Evolutionary conservation across 2,329 filamentous ascomycete genomes (phyloP), one percentile per base, ranked within the genome.

Genomic region (Diaporthe sp.): DNA sequence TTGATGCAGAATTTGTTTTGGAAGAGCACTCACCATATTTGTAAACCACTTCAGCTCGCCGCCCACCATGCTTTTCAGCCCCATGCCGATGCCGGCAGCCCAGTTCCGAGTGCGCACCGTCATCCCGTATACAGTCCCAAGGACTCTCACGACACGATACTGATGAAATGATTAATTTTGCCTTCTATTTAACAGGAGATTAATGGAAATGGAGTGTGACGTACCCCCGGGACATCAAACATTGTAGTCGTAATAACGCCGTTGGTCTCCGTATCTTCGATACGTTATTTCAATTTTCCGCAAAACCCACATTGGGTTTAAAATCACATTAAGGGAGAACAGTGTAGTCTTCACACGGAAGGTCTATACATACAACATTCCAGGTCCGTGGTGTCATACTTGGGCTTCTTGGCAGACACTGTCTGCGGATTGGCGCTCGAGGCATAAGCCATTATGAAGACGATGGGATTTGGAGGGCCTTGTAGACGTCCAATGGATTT

Each of bases 241-340:
- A 91, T 92, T 71, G 90, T 92, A 0, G 89, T 88, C 0, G 89
- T 91, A 77, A 92, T 88, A 72, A 92, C 85, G 50, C 90, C 90
- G 64, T 89, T 86, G 10, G 90, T 92, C 79, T 92, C 90, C 52
- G 89, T 88, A 81, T 90, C 61, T 67, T 15, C 28, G 22, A 25
- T 22, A 52, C 52, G 28, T 54, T 28, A 15, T 2, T 67, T 25
- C 25, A 4, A 52, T 35, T 3, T 25, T 8, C 8, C 33, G 22
- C 8, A 10, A 9, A 33, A 3, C 30, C 10, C 1, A 19, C 25
- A 67, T 22, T 25, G 13, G 13, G 2, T 28, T 30, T 5, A 3
- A 35, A 38, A 3, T 0, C 9, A 25, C 52, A 2, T 30, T 0
- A 17, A 50, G 7, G 15, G 19, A 38, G 28, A 8, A 4, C 33